Evolutionary conservation across 2,329 filamentous ascomycete genomes (phyloP).

Genomic region (Thielaviopsis musarum): DNA sequence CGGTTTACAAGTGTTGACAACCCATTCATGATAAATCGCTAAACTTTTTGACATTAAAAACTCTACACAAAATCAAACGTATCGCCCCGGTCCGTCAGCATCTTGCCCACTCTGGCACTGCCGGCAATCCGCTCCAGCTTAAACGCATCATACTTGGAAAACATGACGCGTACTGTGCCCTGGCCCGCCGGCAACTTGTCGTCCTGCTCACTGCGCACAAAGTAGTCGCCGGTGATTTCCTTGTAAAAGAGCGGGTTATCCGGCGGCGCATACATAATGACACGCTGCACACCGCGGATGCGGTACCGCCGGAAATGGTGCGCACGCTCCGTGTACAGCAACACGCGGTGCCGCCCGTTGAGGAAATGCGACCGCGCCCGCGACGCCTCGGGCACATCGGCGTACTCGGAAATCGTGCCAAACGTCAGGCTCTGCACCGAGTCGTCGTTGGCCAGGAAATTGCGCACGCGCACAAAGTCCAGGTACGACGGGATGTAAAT

Average conservation of each 20-base stretch:
- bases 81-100: slow-evolving; percentile 72
- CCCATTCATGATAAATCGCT: neutral
- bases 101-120: slow-evolving; percentile 59
- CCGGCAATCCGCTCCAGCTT: slow-evolving; percentile 82
- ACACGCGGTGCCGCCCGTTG: slow-evolving; percentile 60
- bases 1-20: no score
- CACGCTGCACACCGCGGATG: slow-evolving; percentile 60
- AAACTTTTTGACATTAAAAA: neutral
- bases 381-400: slow-evolving; percentile 58
- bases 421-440: slow-evolving; percentile 42
- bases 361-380: slow-evolving; percentile 79
- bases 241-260: slow-evolving; percentile 74
- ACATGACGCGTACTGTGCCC: slow-evolving; percentile 46
- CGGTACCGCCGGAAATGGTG: slow-evolving; percentile 90
- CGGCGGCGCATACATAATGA: slow-evolving; percentile 82
- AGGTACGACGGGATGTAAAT: slow-evolving; percentile 88
- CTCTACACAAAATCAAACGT: slow-evolving; percentile 82
- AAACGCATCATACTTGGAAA: slow-evolving; percentile 79
- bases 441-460: slow-evolving; percentile 65
- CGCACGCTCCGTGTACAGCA: slow-evolving; percentile 88
- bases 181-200: slow-evolving; percentile 37
- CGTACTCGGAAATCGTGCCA: slow-evolving; percentile 79
- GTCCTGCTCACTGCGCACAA: slow-evolving; percentile 42
- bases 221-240: slow-evolving; percentile 54
- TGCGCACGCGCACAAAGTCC: slow-evolving; percentile 85